Percentiles rank a stretch among this genome's conserved stretches.
These are phyloP conservation scores for Gonapodya prolifera DNA, from an alignment of 192 early-diverging fungal genomes.

Conservation along the genomic window DNA sequence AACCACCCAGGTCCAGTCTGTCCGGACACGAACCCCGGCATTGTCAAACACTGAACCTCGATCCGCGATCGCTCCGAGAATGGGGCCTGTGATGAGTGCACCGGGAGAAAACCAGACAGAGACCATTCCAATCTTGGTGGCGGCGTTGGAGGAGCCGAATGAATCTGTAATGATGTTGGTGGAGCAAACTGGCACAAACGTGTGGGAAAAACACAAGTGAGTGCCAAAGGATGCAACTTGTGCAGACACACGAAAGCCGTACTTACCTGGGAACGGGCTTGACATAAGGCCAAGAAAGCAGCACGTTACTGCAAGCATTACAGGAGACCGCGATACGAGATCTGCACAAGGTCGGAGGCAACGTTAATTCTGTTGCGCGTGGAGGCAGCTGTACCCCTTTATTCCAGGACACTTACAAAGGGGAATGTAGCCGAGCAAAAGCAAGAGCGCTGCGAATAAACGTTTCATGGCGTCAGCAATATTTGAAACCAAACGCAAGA, in stretches of 20 bases:
- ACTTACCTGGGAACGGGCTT: not conserved
- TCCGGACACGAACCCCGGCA: not conserved
- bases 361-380: too few relatives aligned
- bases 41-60: not conserved
- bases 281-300: not conserved
- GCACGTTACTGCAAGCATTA: not conserved
- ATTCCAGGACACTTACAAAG: too few relatives aligned
- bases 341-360: too few relatives aligned
- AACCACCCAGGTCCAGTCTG: not conserved
- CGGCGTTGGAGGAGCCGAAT: not conserved
- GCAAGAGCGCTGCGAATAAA: too few relatives aligned
- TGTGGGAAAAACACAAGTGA: too few relatives aligned
- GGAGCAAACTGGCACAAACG: too few relatives aligned
- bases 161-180: not conserved
- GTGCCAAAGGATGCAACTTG: too few relatives aligned
- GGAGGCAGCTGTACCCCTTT: too few relatives aligned
- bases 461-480: too few relatives aligned
- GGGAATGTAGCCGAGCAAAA: too few relatives aligned
- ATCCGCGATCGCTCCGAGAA: not conserved
- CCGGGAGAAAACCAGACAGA: not conserved
- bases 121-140: not conserved
- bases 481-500: too few relatives aligned
- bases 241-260: too few relatives aligned
- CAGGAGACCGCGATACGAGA: not conserved
- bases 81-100: not conserved